Evolutionary conservation across 192 early-diverging fungal species (phyloP).

Genomic region (Backusella psychrophila): DNA sequence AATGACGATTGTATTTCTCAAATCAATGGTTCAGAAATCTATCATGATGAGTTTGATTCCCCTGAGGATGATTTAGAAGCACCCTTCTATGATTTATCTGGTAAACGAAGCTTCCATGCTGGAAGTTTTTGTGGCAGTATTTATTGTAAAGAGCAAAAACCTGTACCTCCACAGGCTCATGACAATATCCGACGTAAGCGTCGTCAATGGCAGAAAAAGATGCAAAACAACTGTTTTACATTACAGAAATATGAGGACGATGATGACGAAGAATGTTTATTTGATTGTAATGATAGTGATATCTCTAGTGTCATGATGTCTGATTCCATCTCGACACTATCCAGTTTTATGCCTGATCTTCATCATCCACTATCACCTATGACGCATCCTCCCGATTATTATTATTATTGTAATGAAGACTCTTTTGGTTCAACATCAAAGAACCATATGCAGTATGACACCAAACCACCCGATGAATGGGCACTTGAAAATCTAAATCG

Average conservation of each 20-base stretch:
- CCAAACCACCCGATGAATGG: neutral
- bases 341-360: neutral
- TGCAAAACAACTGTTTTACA: neutral
- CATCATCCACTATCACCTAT: constrained; percentile 9
- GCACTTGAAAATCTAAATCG: neutral
- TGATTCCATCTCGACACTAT: neutral
- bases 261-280: neutral
- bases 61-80: neutral
- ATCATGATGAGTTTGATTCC: neutral
- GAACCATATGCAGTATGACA: neutral
- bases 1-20: constrained; percentile 7
- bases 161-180: neutral
- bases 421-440: constrained; percentile 1
- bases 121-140: constrained; percentile 11
- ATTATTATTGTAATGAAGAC: neutral
- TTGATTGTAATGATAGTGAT: neutral
- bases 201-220: neutral
- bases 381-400: neutral
- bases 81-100: constrained; percentile 6
- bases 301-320: neutral
- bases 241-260: neutral
- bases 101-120: constrained; percentile 7
- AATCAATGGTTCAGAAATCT: neutral
- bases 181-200: constrained; percentile 1
- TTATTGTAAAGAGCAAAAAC: neutral